Conservation (phyloP, 768 basidiomycete species). For the Naganishia vaughanmartiniae region DNA sequence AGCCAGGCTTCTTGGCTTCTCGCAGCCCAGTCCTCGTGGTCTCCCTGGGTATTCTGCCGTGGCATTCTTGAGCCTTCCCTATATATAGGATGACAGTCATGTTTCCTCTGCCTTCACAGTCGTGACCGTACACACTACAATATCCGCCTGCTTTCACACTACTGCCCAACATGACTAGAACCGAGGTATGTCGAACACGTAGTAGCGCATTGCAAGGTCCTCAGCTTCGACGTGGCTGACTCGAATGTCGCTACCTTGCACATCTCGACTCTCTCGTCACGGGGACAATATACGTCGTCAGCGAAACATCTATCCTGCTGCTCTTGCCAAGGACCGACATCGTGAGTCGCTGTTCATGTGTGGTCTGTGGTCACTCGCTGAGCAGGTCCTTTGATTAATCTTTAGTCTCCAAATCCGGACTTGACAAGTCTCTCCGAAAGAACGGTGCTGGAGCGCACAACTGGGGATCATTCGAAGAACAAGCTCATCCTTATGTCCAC, state of each 20-base stretch:
- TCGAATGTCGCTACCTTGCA: not conserved
- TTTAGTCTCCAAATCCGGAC: conserved; percentile 64
- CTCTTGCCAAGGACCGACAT: conserved; percentile 43
- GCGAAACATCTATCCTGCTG: conserved; percentile 47
- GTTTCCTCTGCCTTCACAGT: not conserved
- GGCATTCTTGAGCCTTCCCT: not conserved
- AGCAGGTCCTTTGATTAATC: not conserved
- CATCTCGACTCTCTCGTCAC: too few species aligned
- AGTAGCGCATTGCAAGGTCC: not conserved
- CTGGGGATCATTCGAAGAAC: conserved; percentile 73
- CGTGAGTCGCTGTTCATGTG: conserved; percentile 6
- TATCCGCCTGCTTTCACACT: not conserved
- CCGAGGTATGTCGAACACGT: conserved; percentile 26
- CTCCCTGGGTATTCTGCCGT: not conserved
- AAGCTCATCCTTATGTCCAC: conserved; percentile 46
- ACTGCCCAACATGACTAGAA: conserved; percentile 27
- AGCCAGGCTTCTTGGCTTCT: too few species aligned
- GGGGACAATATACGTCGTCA: conserved; percentile 21
- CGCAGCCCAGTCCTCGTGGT: not conserved
- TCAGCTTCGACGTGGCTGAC: not conserved
- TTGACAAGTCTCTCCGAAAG: conserved; percentile 70
- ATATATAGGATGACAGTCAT: not conserved
- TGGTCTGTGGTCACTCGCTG: not conserved
- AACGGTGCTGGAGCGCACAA: conserved; percentile 77
- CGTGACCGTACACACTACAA: not conserved